A percentile compares a stretch with the other conserved stretches of the same genome.
These are phyloP conservation scores for Eucalyptus viminalis DNA, from an alignment of 345 rosid genomes.

Conservation along the genomic window DNA sequence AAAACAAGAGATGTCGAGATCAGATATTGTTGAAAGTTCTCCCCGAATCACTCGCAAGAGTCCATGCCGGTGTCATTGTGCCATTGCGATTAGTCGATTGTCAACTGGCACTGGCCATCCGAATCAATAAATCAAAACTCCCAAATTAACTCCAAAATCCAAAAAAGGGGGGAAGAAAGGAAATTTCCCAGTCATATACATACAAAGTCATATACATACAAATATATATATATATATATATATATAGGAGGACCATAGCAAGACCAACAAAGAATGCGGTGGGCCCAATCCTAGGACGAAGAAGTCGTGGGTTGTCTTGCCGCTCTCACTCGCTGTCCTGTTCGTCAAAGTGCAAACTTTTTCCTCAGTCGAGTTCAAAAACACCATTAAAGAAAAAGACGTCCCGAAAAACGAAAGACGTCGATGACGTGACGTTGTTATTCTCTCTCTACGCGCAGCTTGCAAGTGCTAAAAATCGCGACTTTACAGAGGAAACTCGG, in stretches of 20 bases:
- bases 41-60: background rate
- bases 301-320: background rate
- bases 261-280: background rate
- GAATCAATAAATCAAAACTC: background rate
- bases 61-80: no score
- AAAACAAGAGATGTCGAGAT: background rate
- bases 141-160: background rate
- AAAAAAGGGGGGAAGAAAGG: accelerated
- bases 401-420: background rate
- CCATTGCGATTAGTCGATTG: background rate
- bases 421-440: background rate
- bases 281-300: background rate
- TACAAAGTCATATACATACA: background rate
- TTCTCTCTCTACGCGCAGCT: background rate
- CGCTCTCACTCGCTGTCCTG: background rate
- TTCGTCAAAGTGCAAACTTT: background rate
- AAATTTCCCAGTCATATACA: background rate
- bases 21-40: accelerated
- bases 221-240: no score
- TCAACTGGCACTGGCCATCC: background rate
- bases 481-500: background rate
- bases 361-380: background rate
- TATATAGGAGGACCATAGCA: background rate
- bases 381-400: background rate
- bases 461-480: background rate